Conservation (phyloP, 2,329 filamentous ascomycete species). For the Cyphellophora attinorum region DNA sequence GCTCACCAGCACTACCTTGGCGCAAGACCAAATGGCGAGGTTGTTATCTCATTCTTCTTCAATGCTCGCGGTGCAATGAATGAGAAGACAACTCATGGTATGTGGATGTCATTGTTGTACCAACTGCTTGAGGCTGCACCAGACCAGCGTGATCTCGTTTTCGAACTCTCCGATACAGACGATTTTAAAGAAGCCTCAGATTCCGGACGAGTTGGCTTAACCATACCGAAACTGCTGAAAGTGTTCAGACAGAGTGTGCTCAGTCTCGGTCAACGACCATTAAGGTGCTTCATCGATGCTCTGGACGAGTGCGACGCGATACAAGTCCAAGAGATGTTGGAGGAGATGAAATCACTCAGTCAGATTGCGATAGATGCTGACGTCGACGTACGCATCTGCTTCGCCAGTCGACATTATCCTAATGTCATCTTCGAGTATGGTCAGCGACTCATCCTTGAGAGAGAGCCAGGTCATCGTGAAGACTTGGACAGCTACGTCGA, state of each 20-base stretch:
- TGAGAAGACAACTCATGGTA: slow-evolving; percentile 38
- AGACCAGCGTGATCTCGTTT: slow-evolving; percentile 23
- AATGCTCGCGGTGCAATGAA: slow-evolving; percentile 31
- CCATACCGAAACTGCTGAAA: slow-evolving; percentile 16
- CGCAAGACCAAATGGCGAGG: slow-evolving; percentile 8
- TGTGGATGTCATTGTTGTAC: slow-evolving; percentile 41
- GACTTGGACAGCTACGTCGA: slow-evolving; percentile 22
- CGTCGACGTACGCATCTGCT: slow-evolving; percentile 16
- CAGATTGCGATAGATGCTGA: slow-evolving; percentile 8
- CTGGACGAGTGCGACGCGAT: slow-evolving; percentile 10
- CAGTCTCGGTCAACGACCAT: slow-evolving; percentile 16
- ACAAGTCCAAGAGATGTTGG: slow-evolving; percentile 10
- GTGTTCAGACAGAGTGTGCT: too few relatives aligned
- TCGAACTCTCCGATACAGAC: not conserved
- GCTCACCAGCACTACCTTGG: slow-evolving; percentile 13
- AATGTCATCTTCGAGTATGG: slow-evolving; percentile 8
- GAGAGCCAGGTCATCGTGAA: slow-evolving; percentile 6
- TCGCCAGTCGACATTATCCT: slow-evolving; percentile 15
- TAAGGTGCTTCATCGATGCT: slow-evolving; percentile 24
- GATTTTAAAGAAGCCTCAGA: slow-evolving; percentile 2
- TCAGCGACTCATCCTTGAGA: slow-evolving; percentile 7
- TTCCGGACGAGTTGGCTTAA: slow-evolving; percentile 19
- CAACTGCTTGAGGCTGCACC: slow-evolving; percentile 33
- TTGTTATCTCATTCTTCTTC: slow-evolving; percentile 39
- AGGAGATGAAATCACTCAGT: slow-evolving; percentile 16